Percentiles rank a stretch among this genome's conserved stretches.
Evolutionary conservation across 1,284 basidiomycete species (phyloP).

Genomic region (Cryptococcus sp.): DNA sequence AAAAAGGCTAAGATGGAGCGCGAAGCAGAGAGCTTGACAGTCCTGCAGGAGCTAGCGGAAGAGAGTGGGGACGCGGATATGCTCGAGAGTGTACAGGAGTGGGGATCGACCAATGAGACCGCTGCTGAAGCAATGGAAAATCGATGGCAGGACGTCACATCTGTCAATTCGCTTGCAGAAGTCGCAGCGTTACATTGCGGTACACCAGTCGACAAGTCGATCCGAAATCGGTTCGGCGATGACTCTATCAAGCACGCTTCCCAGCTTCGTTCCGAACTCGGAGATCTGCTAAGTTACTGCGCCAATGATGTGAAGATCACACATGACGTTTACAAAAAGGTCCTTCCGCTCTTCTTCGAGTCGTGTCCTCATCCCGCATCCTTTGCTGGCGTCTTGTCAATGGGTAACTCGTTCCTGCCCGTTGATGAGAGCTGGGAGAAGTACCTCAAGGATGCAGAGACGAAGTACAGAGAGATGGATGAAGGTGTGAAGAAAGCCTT

Average conservation of each 20-base stretch:
- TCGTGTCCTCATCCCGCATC: conserved; percentile 92
- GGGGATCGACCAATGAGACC: conserved; percentile 41
- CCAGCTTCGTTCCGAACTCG: conserved; percentile 68
- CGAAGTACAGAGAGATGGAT: conserved; percentile 73
- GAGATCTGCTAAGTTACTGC: conserved; percentile 85
- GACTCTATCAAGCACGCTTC: conserved; percentile 46
- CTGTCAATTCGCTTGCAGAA: conserved; percentile 87
- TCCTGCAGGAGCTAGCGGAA: conserved; percentile 56
- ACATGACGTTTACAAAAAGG: conserved; percentile 74
- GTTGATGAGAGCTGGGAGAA: conserved; percentile 86
- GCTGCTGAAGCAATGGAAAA: conserved; percentile 37
- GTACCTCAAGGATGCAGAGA: conserved; percentile 78
- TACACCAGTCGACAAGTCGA: conserved; percentile 75
- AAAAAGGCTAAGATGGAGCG: conserved; percentile 50
- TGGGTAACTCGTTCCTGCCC: conserved; percentile 89
- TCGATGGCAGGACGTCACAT: conserved; percentile 87
- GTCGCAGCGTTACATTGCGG: conserved; percentile 88
- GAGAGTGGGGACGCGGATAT: conserved; percentile 56
- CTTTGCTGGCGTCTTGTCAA: conserved; percentile 85
- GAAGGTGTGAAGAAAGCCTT: conserved; percentile 68
- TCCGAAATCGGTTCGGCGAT: conserved; percentile 71
- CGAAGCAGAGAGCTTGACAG: conserved; percentile 40
- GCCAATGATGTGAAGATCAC: conserved; percentile 82
- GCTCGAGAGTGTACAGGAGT: conserved; percentile 29
- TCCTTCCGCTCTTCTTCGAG: conserved; percentile 79